phyloP scores from a whole-genome alignment of 306 rosid species.

The cucumber (Cucumis sativus) region Cucumber_9930_V3 NC_026661.2:17116001-17116500 shows the following conservation, averaged over 20 bases:
- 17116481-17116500: too few relatives aligned
- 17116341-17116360: conserved; percentile 87
- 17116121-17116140: neutral
- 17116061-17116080: conserved; percentile 71
- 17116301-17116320: conserved; percentile 82
- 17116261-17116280: conserved; percentile 67
- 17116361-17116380: conserved; percentile 16
- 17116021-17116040: conserved; percentile 73
- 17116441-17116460: too few relatives aligned
- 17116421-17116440: too few relatives aligned
- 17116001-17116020: conserved; percentile 96
- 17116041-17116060: conserved; percentile 80
- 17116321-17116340: conserved; percentile 93
- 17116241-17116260: conserved; percentile 69
- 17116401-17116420: too few relatives aligned
- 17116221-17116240: conserved; percentile 74
- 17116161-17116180: conserved; percentile 16
- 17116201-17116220: conserved; percentile 84
- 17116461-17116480: too few relatives aligned
- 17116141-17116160: neutral
- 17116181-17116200: conserved; percentile 73
- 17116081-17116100: conserved; percentile 99
- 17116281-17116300: conserved; percentile 80
- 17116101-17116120: neutral
- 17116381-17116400: neutral